Percentiles rank a stretch among this genome's conserved stretches.
Evolutionary conservation across 495 filamentous ascomycete species (phyloP).

Genomic region (Penicillium verhagenii): DNA sequence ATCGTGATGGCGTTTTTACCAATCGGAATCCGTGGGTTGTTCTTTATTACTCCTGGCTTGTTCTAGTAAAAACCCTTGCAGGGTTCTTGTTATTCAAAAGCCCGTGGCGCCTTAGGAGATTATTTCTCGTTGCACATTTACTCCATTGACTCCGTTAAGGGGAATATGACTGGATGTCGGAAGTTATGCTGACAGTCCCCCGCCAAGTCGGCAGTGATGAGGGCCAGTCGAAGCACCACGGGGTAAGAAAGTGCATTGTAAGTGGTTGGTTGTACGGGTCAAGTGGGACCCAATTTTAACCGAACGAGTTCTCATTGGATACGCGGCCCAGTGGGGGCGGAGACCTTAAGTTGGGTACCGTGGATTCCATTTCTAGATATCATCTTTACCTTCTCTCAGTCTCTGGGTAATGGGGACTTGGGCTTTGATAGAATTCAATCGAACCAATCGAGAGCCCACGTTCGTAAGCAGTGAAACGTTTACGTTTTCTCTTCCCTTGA

Average conservation of each 20-base stretch:
- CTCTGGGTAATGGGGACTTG: background rate
- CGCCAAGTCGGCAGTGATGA: background rate
- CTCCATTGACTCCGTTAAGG: too few species aligned
- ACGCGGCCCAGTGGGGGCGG: background rate
- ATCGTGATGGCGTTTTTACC: background rate
- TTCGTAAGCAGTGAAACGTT: background rate
- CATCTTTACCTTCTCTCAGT: background rate
- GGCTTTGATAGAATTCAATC: background rate
- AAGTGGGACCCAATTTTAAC: background rate
- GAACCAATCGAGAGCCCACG: background rate
- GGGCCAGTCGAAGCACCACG: conserved; percentile 1
- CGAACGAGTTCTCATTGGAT: background rate
- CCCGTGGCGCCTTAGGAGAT: background rate
- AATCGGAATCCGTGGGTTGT: background rate
- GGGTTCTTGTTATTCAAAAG: background rate
- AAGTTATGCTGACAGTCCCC: background rate
- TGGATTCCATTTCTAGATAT: too few species aligned
- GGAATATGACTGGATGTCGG: too few species aligned
- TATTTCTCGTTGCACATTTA: too few species aligned
- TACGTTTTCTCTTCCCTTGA: too few species aligned
- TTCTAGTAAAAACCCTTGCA: background rate
- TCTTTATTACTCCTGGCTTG: background rate
- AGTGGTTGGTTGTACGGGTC: background rate
- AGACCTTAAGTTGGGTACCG: too few species aligned
- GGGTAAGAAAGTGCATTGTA: background rate